These are phyloP conservation scores for Areca catechu DNA, from an alignment of 176 grass and related monocot genomes.

Conservation along the genomic window DNA sequence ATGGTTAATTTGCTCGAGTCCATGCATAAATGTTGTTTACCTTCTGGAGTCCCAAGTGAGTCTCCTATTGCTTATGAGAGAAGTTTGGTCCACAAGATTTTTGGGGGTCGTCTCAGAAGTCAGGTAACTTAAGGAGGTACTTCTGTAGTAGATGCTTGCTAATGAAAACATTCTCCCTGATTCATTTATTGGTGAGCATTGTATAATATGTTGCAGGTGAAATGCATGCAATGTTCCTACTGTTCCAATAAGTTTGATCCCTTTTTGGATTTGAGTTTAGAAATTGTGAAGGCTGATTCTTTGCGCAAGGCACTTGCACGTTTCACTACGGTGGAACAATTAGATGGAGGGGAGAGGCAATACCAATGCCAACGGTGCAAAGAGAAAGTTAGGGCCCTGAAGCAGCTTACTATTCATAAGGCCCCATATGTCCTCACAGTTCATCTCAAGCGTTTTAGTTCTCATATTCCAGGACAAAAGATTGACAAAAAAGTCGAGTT, in stretches of 20 bases:
- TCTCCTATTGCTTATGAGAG: constrained; percentile 88
- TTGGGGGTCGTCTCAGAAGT: constrained; percentile 84
- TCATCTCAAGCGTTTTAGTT: constrained; percentile 88
- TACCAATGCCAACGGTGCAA: constrained; percentile 86
- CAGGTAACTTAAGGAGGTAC: constrained; percentile 29
- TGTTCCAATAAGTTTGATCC: constrained; percentile 93
- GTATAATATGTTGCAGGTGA: constrained; percentile 48
- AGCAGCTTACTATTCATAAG: constrained; percentile 74
- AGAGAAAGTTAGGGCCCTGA: constrained; percentile 83
- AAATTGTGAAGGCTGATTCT: constrained; percentile 83
- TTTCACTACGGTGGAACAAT: constrained; percentile 69
- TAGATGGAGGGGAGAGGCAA: constrained; percentile 73
- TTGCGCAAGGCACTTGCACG: constrained; percentile 60
- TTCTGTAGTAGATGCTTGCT: not conserved
- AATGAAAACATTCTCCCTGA: not conserved
- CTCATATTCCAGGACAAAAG: constrained; percentile 74
- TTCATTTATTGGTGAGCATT: not conserved
- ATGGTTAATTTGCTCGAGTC: constrained; percentile 98
- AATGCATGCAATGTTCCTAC: constrained; percentile 66
- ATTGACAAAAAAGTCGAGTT: constrained; percentile 91
- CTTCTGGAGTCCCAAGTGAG: constrained; percentile 72
- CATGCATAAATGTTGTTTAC: constrained; percentile 97
- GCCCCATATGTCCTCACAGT: constrained; percentile 78
- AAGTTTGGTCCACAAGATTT: constrained; percentile 96
- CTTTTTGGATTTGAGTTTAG: constrained; percentile 94